A percentile compares a stretch with the other conserved stretches of the same genome.
Conservation (phyloP, 345 rosid species). For the Eutrema japonicum region DNA sequence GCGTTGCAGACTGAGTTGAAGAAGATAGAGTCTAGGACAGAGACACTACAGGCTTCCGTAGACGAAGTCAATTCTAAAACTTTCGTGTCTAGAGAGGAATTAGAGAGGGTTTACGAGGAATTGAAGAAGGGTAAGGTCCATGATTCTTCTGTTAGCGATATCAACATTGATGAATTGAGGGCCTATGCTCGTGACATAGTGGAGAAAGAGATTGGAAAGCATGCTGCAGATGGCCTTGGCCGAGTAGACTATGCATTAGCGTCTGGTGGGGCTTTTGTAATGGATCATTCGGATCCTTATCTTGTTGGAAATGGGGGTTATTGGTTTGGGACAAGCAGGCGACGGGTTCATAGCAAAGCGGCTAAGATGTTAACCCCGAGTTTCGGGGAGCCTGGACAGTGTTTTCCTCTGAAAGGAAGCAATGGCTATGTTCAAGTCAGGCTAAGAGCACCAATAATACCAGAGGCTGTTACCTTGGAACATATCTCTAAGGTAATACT, state of each 20-base stretch:
- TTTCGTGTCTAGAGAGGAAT: slow-evolving; percentile 75
- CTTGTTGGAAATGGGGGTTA: slow-evolving; percentile 45
- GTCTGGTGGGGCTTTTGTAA: slow-evolving; percentile 67
- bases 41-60: slow-evolving; percentile 52
- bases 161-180: slow-evolving; percentile 68
- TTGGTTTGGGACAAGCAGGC: slow-evolving; percentile 52
- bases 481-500: slow-evolving; percentile 82
- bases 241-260: slow-evolving; percentile 79
- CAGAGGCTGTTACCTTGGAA: slow-evolving; percentile 89
- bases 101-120: slow-evolving; percentile 60
- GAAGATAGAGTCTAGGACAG: slow-evolving; percentile 50
- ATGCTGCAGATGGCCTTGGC: slow-evolving; percentile 93
- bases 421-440: slow-evolving; percentile 77
- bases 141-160: slow-evolving; percentile 36
- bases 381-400: slow-evolving; percentile 97
- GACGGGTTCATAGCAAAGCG: slow-evolving; percentile 58
- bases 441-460: slow-evolving; percentile 69
- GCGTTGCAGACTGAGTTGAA: slow-evolving; percentile 53
- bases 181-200: slow-evolving; percentile 79
- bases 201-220: slow-evolving; percentile 83
- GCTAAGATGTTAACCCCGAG: slow-evolving; percentile 81
- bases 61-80: slow-evolving; percentile 56
- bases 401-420: slow-evolving; percentile 84
- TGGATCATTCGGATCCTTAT: slow-evolving; percentile 75
- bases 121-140: slow-evolving; percentile 55